Conservation (phyloP, 257 asterid species). For the Solanum arcanum region DNA sequence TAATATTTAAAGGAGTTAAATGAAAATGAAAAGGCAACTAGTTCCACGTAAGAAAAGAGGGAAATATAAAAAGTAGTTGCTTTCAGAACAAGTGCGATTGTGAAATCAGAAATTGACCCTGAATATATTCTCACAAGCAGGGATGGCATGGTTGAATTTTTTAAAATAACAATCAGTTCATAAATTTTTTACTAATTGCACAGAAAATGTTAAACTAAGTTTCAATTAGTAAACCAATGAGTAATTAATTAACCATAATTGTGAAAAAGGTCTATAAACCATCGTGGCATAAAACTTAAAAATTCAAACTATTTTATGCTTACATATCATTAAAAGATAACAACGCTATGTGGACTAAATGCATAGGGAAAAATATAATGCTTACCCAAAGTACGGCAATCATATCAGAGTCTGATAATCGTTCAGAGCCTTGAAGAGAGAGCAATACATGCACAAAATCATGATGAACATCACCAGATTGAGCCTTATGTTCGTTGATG, state of each 20-base stretch:
- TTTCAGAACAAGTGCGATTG: neutral
- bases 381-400: conserved; percentile 88
- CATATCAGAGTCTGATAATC: conserved; percentile 61
- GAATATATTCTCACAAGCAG: neutral
- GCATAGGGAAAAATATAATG: neutral
- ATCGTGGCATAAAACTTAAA: neutral
- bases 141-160: neutral
- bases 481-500: conserved; percentile 32
- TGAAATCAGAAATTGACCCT: neutral
- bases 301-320: neutral
- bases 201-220: neutral
- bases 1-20: neutral
- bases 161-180: neutral
- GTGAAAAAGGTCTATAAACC: neutral
- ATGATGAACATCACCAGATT: neutral
- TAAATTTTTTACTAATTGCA: neutral
- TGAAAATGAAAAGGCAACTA: neutral
- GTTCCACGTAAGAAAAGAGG: neutral
- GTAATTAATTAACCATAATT: neutral
- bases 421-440: conserved; percentile 40
- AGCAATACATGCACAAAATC: conserved; percentile 64
- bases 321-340: neutral
- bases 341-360: too few species aligned
- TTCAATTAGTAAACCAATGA: too few species aligned
- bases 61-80: neutral